Evolutionary conservation across 176 grass and related monocot species (phyloP), one percentile per base, ranked within the genome.

Genomic region (Lolium rigidum): DNA sequence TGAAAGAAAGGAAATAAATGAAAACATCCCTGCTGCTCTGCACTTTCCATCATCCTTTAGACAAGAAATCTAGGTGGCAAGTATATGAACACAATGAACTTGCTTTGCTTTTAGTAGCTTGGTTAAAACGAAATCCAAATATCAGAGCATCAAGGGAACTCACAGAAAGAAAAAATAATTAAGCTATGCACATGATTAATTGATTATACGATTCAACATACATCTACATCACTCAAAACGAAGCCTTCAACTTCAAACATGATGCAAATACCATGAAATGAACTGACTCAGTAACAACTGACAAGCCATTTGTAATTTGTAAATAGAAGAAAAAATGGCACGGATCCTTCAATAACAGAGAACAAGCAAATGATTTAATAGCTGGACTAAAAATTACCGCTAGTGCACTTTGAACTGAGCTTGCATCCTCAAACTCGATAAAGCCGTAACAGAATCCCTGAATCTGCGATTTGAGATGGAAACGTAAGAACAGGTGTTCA

Each of bases 381-480:
- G 38, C 44, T 56, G 52, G 7, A 69, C 58, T 18, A 74, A 72
- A 86, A 86, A 83, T 80, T 91, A 99, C 97, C 97, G 81, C 92
- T 49, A 91, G 87, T 81, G 97, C 97, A 51, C 80, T 90, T 91
- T 97, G 94, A 68, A 94, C 94, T 62, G 92, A 83, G 44, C 82
- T 88, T n/a, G 94, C 89, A 80, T 92, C 92, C 74, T 97, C 94
- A 78, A 99, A 99, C 74, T 94, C 94, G 49, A 99, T 94, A 83
- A 99, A 99, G 7, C 97, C 97, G 54, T 90, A 99, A 79, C 97
- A 99, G 78, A 97, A 99, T 51, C 97, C 97, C 90, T 96, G 97
- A 61, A 91, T 75, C 97, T 99, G 94, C 69, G 39, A 70, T 84
- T 71, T 70, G 43, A 76, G 67, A 63, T 79, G 58, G 61, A 83